Evolutionary conservation across 768 basidiomycete species (phyloP).

Genomic region (Naganishia friedmannii): DNA sequence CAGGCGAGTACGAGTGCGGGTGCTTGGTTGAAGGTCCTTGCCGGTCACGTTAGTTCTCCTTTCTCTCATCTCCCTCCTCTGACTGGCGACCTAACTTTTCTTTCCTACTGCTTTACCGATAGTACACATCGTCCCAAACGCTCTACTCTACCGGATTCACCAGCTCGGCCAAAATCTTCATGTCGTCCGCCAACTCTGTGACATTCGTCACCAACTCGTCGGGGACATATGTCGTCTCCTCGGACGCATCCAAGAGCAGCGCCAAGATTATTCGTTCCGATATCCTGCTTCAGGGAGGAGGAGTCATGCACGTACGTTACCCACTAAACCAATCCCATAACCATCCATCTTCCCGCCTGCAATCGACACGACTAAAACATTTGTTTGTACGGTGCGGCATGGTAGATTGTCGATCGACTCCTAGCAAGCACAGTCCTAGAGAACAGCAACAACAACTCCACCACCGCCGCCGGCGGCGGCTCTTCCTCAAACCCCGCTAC

Average conservation of each 20-base stretch:
- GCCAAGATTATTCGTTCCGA: slow-evolving; percentile 33
- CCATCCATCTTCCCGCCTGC: too few species aligned
- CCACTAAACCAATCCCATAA: too few species aligned
- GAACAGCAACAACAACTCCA: neutral
- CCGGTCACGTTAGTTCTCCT: slow-evolving; percentile 27
- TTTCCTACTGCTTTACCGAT: neutral
- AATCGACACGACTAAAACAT: too few species aligned
- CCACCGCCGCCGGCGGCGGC: neutral
- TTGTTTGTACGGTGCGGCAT: too few species aligned
- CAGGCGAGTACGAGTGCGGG: slow-evolving; percentile 9
- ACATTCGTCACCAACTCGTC: slow-evolving; percentile 29
- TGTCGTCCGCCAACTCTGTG: slow-evolving; percentile 25
- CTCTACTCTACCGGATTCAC: slow-evolving; percentile 30
- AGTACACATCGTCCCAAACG: slow-evolving; percentile 32
- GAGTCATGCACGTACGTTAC: slow-evolving; percentile 33
- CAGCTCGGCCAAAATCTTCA: slow-evolving; percentile 25
- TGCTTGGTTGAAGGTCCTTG: slow-evolving; percentile 30
- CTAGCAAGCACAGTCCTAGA: slow-evolving; percentile 18
- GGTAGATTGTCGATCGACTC: slow-evolving; percentile 24
- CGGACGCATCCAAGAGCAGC: slow-evolving; percentile 8
- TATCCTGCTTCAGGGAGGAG: slow-evolving; percentile 31
- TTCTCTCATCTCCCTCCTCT: too few species aligned
- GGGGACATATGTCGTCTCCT: slow-evolving; percentile 26
- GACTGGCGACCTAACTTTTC: neutral
- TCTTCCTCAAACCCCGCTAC: neutral